Conservation (phyloP, 2,329 filamentous ascomycete species). For the Clarireedia hainanense region DNA sequence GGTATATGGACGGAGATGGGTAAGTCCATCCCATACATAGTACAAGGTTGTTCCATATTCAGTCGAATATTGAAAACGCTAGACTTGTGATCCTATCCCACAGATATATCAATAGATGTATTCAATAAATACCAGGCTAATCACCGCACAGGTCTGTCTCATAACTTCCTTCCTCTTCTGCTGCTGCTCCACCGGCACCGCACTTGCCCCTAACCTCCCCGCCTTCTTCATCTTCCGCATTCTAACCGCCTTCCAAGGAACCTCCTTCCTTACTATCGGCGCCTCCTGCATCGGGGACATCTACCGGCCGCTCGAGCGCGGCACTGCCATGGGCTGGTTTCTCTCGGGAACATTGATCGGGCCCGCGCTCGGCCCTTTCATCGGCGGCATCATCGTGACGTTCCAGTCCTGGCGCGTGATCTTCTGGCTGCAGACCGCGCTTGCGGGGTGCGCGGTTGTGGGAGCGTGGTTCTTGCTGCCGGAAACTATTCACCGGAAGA, state of each 20-base stretch:
- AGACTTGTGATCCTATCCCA: neutral
- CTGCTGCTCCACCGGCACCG: slow-evolving; percentile 62
- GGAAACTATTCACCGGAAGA: slow-evolving; percentile 63
- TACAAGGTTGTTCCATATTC: no score
- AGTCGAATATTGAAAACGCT: neutral
- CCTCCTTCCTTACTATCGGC: slow-evolving; percentile 65
- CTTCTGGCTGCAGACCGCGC: slow-evolving; percentile 68
- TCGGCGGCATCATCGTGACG: slow-evolving; percentile 71
- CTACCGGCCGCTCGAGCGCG: slow-evolving; percentile 59
- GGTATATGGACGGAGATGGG: slow-evolving; percentile 51
- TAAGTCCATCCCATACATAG: slow-evolving; percentile 29
- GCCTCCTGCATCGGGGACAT: slow-evolving; percentile 61
- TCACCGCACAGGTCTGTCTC: slow-evolving; percentile 42
- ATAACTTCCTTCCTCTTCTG: slow-evolving; percentile 57
- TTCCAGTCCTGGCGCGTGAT: slow-evolving; percentile 66
- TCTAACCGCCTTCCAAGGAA: slow-evolving; percentile 67
- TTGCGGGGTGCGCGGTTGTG: slow-evolving; percentile 51
- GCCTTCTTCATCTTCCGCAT: slow-evolving; percentile 69
- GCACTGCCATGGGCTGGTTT: slow-evolving; percentile 68
- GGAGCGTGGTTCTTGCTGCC: slow-evolving; percentile 60
- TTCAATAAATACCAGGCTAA: slow-evolving; percentile 3
- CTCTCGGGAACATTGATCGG: slow-evolving; percentile 63
- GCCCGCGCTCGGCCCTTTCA: slow-evolving; percentile 60
- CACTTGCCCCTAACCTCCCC: slow-evolving; percentile 61
- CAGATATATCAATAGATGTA: neutral